Evolutionary conservation across 1,139 yeast genomes (phyloP).

Genomic region (Hyphopichia khmerensis): DNA sequence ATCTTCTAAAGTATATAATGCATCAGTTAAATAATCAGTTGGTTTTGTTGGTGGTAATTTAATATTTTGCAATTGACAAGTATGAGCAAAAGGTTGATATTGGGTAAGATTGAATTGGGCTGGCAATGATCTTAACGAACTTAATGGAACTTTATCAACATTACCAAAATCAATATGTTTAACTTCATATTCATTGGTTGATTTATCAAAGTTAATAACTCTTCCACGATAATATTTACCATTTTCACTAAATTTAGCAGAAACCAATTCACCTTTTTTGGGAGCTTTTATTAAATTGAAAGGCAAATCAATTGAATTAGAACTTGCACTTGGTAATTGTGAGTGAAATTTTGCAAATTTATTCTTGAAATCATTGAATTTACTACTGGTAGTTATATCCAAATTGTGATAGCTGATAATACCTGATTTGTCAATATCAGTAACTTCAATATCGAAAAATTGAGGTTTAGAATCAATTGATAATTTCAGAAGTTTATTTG

Average conservation of each 20-base stretch:
- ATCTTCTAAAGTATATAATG: slow-evolving; percentile 57
- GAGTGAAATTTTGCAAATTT: slow-evolving; percentile 46
- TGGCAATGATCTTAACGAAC: slow-evolving; percentile 56
- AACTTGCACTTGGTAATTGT: slow-evolving; percentile 39
- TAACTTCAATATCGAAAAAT: slow-evolving; percentile 63
- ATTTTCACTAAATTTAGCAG: slow-evolving; percentile 55
- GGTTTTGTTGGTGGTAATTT: slow-evolving; percentile 61
- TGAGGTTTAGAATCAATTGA: slow-evolving; percentile 36
- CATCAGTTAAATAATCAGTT: slow-evolving; percentile 59
- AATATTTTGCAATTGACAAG: slow-evolving; percentile 55
- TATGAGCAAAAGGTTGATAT: slow-evolving; percentile 58
- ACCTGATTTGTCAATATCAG: slow-evolving; percentile 52
- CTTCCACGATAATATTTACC: slow-evolving; percentile 63
- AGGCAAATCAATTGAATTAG: slow-evolving; percentile 44
- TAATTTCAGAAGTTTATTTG: slow-evolving; percentile 13
- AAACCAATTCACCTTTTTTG: slow-evolving; percentile 58
- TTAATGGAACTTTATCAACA: slow-evolving; percentile 45
- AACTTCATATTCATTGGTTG: slow-evolving; percentile 47
- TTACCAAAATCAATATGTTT: slow-evolving; percentile 69
- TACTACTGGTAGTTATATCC: slow-evolving; percentile 33
- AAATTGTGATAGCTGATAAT: slow-evolving; percentile 52
- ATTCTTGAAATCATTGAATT: slow-evolving; percentile 44
- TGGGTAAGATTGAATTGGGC: slow-evolving; percentile 41
- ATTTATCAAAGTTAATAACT: slow-evolving; percentile 51
- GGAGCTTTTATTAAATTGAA: slow-evolving; percentile 46